Evolutionary conservation across 371 early-diverging fungal genomes (phyloP).

Genomic region (Actinomortierella ambigua): DNA sequence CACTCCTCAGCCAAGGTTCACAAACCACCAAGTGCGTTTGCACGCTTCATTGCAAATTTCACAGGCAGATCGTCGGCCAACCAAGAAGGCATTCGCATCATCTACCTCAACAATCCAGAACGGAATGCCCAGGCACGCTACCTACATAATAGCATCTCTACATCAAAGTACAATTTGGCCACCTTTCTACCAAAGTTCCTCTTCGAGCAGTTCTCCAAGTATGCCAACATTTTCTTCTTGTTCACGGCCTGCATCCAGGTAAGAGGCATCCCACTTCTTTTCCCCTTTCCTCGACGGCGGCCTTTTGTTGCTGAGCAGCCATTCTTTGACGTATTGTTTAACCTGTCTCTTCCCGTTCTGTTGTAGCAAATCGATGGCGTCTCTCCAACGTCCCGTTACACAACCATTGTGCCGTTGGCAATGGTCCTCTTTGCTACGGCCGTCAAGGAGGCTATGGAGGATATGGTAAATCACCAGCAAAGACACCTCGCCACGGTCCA

Average conservation of each 20-base stretch:
- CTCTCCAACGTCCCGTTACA: slow-evolving; percentile 84
- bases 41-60: slow-evolving; percentile 25
- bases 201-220: slow-evolving; percentile 93
- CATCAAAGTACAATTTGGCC: slow-evolving; percentile 87
- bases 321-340: background rate
- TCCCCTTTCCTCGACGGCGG: slow-evolving; percentile 1
- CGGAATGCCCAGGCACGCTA: slow-evolving; percentile 79
- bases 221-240: slow-evolving; percentile 95
- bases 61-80: slow-evolving; percentile 21
- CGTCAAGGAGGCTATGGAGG: slow-evolving; percentile 96
- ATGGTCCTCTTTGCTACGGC: slow-evolving; percentile 94
- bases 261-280: slow-evolving; percentile 11
- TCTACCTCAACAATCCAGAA: slow-evolving; percentile 84
- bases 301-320: background rate
- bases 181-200: slow-evolving; percentile 94
- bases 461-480: slow-evolving; percentile 78
- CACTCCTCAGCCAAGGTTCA: slow-evolving; percentile 16
- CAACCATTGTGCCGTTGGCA: slow-evolving; percentile 91
- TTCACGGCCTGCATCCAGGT: slow-evolving; percentile 89
- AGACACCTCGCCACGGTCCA: no score
- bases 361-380: slow-evolving; percentile 82
- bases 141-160: slow-evolving; percentile 84
- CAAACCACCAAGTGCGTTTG: slow-evolving; percentile 21
- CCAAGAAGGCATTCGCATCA: slow-evolving; percentile 59
- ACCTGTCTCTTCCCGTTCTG: background rate